These are phyloP conservation scores for Ceratocystis papillata DNA, from an alignment of 2,329 filamentous ascomycete genomes.

Conservation along the genomic window DNA sequence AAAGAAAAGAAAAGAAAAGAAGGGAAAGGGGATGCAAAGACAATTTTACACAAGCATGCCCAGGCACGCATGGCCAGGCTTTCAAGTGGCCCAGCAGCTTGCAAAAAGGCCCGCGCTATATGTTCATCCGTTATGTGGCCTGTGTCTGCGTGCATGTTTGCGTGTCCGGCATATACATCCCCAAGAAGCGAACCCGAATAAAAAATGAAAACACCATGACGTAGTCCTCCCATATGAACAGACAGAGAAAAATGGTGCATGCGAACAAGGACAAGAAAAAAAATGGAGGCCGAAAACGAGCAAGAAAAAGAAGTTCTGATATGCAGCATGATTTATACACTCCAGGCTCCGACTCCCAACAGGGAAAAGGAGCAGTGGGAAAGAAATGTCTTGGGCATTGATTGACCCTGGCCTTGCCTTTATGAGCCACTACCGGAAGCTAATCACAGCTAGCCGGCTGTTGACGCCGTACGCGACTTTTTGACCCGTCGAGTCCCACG, in stretches of 20 bases:
- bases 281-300: not conserved
- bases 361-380: too few species aligned
- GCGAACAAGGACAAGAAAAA: not conserved
- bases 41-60: too few species aligned
- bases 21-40: slow-evolving; percentile 11
- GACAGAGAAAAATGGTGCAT: not conserved
- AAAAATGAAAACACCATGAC: not conserved
- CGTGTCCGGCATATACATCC: not conserved
- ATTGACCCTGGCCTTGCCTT: too few species aligned
- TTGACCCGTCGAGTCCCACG: slow-evolving; percentile 52
- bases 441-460: slow-evolving; percentile 45
- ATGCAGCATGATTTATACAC: slow-evolving; percentile 15
- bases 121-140: not conserved
- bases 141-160: not conserved
- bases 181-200: not conserved
- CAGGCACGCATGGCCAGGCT: too few species aligned
- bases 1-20: slow-evolving; percentile 19
- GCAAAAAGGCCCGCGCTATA: too few species aligned
- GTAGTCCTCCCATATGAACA: slow-evolving; percentile 5
- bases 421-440: slow-evolving; percentile 32
- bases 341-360: not conserved
- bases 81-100: too few species aligned
- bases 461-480: slow-evolving; percentile 54
- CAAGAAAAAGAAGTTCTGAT: slow-evolving; percentile 8
- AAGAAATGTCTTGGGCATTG: too few species aligned